phyloP scores from a whole-genome alignment of 768 basidiomycete genomes.

The Kwoniella sp. region DNA sequence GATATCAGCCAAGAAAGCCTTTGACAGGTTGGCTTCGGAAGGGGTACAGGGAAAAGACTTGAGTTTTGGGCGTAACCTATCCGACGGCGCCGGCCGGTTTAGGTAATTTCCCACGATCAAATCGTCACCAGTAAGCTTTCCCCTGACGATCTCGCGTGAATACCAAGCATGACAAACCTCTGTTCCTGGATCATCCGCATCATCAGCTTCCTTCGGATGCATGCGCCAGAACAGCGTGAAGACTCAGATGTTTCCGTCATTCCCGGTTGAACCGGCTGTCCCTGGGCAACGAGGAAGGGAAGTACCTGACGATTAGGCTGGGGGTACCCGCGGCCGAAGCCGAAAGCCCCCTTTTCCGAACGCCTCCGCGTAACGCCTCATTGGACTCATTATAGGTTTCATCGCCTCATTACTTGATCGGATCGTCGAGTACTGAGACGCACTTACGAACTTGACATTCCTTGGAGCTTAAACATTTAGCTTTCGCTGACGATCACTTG shows the following conservation, averaged over 20 bases:
- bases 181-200: background rate
- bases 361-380: background rate
- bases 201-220: too few relatives aligned
- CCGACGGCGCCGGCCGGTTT: conserved; percentile 1
- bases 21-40: background rate
- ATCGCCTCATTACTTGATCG: background rate
- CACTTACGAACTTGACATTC: too few relatives aligned
- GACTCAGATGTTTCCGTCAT: background rate
- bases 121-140: background rate
- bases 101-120: background rate
- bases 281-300: too few relatives aligned
- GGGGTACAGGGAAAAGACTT: background rate
- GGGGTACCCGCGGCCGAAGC: background rate
- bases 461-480: too few relatives aligned
- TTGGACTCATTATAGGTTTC: background rate
- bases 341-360: background rate
- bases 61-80: background rate
- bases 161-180: background rate
- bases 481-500: too few relatives aligned
- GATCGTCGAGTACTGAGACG: background rate
- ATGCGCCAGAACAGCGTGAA: background rate
- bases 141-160: conserved; percentile 1
- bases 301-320: too few relatives aligned
- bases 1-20: background rate
- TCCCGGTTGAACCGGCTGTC: background rate